phyloP scores from a whole-genome alignment of 2,329 filamentous ascomycete genomes.

The Clonostachys chloroleuca region DNA sequence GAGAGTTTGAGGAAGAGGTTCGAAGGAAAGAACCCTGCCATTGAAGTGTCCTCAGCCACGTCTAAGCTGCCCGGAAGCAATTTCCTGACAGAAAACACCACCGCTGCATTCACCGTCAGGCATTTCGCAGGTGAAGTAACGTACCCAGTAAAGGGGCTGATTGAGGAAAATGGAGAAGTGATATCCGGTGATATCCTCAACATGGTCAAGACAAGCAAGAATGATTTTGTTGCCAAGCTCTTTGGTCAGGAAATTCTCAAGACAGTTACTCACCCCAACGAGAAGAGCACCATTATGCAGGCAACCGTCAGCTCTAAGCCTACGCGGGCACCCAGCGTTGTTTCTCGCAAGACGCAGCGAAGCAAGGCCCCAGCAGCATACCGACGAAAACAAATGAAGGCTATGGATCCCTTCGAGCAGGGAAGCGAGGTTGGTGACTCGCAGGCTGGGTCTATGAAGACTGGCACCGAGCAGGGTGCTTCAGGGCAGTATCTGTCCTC shows the following conservation, averaged over 20 bases:
- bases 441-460: constrained; percentile 34
- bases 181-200: constrained; percentile 96
- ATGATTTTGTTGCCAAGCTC: constrained; percentile 80
- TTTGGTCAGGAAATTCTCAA: constrained; percentile 96
- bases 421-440: constrained; percentile 42
- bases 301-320: constrained; percentile 96
- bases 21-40: constrained; percentile 88
- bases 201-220: constrained; percentile 83
- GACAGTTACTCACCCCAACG: constrained; percentile 88
- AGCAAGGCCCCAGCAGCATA: constrained; percentile 21
- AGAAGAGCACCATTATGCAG: constrained; percentile 88
- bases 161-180: constrained; percentile 94
- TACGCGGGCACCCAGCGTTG: constrained; percentile 86
- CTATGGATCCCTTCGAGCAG: constrained; percentile 41
- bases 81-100: constrained; percentile 77
- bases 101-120: constrained; percentile 82
- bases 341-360: constrained; percentile 66
- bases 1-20: constrained; percentile 92
- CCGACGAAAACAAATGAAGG: constrained; percentile 33
- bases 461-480: constrained; percentile 71
- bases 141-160: constrained; percentile 78
- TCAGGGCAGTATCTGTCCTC: constrained; percentile 89
- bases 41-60: constrained; percentile 71
- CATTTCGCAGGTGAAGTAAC: constrained; percentile 97
- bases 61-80: constrained; percentile 82